Evolutionary conservation across 306 rosid genomes (phyloP).

Genomic region (Macrotyloma uniflorum): DNA sequence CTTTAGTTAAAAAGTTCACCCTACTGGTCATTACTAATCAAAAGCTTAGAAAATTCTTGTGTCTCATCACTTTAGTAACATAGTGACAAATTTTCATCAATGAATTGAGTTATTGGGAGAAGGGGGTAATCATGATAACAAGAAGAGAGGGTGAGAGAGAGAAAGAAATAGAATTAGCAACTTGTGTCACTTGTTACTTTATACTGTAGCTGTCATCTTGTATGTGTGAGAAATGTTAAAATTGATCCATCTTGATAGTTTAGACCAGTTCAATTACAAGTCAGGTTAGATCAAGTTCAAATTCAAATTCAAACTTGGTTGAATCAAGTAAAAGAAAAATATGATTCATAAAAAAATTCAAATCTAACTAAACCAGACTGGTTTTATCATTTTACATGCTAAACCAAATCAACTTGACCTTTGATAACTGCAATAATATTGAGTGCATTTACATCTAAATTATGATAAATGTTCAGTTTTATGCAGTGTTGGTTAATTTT

Average conservation of each 20-base stretch:
- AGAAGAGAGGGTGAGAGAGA: not conserved
- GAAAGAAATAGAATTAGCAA: not conserved
- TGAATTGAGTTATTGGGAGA: slow-evolving; percentile 14
- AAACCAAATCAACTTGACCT: too few relatives aligned
- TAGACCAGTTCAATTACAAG: too few relatives aligned
- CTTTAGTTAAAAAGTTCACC: not conserved
- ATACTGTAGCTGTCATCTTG: not conserved
- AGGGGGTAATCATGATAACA: not conserved
- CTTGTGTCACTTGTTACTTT: not conserved
- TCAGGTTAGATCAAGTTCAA: too few relatives aligned
- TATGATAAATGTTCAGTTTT: not conserved
- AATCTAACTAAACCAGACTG: too few relatives aligned
- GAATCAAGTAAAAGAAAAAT: too few relatives aligned
- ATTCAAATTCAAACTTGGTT: too few relatives aligned
- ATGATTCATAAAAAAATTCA: too few relatives aligned
- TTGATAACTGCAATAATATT: too few relatives aligned
- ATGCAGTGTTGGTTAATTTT: not conserved
- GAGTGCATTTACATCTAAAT: not conserved
- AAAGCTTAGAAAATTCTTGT: not conserved
- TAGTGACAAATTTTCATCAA: not conserved
- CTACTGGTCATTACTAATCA: not conserved
- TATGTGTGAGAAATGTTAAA: too few relatives aligned
- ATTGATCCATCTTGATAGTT: too few relatives aligned
- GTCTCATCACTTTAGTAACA: not conserved
- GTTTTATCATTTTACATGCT: too few relatives aligned